Base-by-base conservation (phyloP, 176 grass and related monocot genomes). In the Phoenix dactylifera region DNA sequence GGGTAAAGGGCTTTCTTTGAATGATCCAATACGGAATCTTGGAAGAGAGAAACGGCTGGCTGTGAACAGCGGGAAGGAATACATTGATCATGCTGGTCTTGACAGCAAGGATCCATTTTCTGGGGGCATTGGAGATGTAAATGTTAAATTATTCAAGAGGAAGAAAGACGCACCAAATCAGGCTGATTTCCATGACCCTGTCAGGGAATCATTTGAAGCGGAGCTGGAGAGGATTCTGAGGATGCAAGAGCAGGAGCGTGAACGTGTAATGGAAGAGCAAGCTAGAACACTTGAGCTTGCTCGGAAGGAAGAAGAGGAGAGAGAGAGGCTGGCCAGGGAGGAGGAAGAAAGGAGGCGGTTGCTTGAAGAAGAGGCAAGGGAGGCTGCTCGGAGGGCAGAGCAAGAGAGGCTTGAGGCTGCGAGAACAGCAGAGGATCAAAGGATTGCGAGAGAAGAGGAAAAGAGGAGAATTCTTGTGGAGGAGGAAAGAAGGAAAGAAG, bases 141-240 rank as follows among this genome's bases (percentile, higher is more conserved):
- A 80, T 63, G 72, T 91, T 52, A 85, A 62, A 74, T 72, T 83
- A 51, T 74, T 91, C 55, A 97, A 97, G 77, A 97, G 79, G 77
- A 95, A 91, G 61, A 97, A 88, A 53, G 93, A 85, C 66, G 39
- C 63, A 26, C 57, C 55, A 22, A 97, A 78, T 50, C 68, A 78
- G 58, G 51, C 67, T 70, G 81, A 97, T 80, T 97, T 97, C 56
- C 81, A 82, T 70, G 93, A 97, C 50, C 79, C 93, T 30, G 84
- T 73, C 57, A 85, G 93, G 73, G 87, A 97, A 73, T 97, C 93
- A 54, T 97, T 88, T 78, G 93, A 97, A 72, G 93, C 87, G 50
- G 93, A 97, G 75, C 78, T 97, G 15, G 81, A 97, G 66, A 80
- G 61, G 62, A 91, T 97, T 78, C 66, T 88, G 76, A 82, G 84